Conservation (phyloP, 805 yeast species). For the Ogataea polymorpha region DNA sequence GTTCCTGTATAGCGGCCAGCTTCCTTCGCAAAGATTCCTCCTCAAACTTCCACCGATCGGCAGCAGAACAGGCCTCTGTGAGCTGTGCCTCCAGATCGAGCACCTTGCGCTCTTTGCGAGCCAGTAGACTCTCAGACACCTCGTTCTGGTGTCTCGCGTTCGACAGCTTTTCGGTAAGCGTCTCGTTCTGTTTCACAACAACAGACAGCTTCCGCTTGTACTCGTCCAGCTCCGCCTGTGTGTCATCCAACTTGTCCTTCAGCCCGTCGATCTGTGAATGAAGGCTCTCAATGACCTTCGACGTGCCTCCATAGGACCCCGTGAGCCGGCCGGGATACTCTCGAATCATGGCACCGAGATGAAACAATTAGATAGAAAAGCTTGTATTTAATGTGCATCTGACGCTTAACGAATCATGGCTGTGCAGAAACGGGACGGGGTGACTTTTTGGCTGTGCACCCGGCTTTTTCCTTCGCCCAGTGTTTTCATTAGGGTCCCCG, state of each 20-base stretch:
- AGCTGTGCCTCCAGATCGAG: conserved; percentile 61
- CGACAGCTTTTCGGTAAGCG: conserved; percentile 59
- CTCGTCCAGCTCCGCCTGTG: conserved; percentile 38
- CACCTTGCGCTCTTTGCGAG: conserved; percentile 67
- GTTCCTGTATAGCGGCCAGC: conserved; percentile 45
- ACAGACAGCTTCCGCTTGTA: conserved; percentile 49
- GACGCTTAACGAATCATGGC: conserved; percentile 8
- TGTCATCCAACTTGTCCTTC: conserved; percentile 20
- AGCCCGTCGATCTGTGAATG: conserved; percentile 32
- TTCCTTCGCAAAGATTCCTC: conserved; percentile 49
- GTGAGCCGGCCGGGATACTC: neutral
- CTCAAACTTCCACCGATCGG: conserved; percentile 48
- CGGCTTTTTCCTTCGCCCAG: neutral
- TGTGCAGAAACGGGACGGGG: neutral
- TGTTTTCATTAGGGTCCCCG: conserved; percentile 6
- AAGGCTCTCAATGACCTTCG: conserved; percentile 32
- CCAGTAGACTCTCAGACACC: conserved; percentile 62
- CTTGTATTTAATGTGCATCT: neutral
- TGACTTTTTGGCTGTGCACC: conserved; percentile 1
- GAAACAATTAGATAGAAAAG: neutral
- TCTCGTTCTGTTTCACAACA: conserved; percentile 47
- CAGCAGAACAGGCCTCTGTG: conserved; percentile 42
- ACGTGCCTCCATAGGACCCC: conserved; percentile 19
- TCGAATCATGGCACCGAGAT: neutral
- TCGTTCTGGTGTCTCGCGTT: conserved; percentile 77